phyloP scores from a whole-genome alignment of 192 early-diverging fungal genomes.

The Podila epigama region DNA sequence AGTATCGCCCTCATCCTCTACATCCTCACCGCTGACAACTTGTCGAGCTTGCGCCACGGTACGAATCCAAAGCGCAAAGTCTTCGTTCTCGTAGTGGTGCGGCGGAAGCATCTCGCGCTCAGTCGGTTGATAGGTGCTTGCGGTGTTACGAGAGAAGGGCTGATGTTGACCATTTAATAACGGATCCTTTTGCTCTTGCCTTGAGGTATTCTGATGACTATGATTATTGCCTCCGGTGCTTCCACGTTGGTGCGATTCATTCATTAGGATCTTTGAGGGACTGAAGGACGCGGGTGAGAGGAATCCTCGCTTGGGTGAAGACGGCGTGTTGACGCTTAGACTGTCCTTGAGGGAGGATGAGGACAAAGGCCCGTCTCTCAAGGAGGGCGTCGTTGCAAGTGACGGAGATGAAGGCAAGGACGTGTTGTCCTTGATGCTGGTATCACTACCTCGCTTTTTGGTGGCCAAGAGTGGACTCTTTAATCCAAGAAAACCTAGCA shows the following conservation, averaged over 20 bases:
- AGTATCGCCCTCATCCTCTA: constrained; percentile 1
- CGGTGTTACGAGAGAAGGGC: neutral
- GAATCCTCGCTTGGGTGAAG: neutral
- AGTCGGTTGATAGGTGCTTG: neutral
- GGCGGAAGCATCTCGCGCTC: constrained; percentile 3
- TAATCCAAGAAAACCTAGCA: neutral
- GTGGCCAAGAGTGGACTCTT: constrained; percentile 9
- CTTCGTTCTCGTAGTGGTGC: constrained; percentile 27
- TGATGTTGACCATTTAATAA: neutral
- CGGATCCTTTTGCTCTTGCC: neutral
- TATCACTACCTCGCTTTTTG: constrained; percentile 34
- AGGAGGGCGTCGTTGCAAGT: neutral
- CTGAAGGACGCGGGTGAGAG: constrained; percentile 10
- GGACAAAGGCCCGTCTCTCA: neutral
- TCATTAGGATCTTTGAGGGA: neutral
- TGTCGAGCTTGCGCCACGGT: constrained; percentile 14
- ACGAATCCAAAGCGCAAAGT: constrained; percentile 37
- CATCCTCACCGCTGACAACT: constrained; percentile 24
- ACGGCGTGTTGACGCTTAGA: neutral
- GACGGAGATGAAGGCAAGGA: neutral
- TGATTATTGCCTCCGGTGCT: too few species aligned
- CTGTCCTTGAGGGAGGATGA: constrained; percentile 4
- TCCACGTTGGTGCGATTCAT: neutral
- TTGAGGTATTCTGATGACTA: neutral
- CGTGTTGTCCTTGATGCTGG: constrained; percentile 2